phyloP scores from a whole-genome alignment of 2,329 filamentous ascomycete species.

The Sphaceloma murrayae region DNA sequence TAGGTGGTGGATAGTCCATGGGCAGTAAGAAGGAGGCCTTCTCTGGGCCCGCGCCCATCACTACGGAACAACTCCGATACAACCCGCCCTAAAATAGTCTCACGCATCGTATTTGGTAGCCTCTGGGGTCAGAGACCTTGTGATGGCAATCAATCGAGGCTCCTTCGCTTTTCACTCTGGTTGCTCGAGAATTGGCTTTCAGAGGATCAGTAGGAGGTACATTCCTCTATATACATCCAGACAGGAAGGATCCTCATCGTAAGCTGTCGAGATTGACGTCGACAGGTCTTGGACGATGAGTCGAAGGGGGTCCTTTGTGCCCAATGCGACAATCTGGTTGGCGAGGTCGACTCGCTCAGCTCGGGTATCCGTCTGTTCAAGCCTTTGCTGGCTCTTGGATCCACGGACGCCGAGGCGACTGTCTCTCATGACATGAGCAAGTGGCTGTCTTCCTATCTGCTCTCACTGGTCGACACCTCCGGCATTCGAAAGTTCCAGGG shows the following conservation, averaged over 20 bases:
- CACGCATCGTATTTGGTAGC: slow-evolving; percentile 12
- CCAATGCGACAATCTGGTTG: slow-evolving; percentile 31
- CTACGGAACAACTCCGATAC: slow-evolving; percentile 30
- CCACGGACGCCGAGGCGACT: background rate
- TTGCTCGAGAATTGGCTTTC: slow-evolving; percentile 25
- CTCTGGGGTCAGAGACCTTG: slow-evolving; percentile 17
- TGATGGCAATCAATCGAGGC: slow-evolving; percentile 21
- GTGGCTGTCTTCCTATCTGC: slow-evolving; percentile 47
- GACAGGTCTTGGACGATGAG: background rate
- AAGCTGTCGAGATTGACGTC: slow-evolving; percentile 8
- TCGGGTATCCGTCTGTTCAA: slow-evolving; percentile 34
- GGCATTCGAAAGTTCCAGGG: slow-evolving; percentile 50
- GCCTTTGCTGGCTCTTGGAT: slow-evolving; percentile 22
- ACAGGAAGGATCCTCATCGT: background rate
- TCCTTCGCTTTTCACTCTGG: slow-evolving; percentile 26
- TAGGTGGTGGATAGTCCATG: too few species aligned
- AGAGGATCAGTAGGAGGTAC: slow-evolving; percentile 29
- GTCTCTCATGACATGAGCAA: slow-evolving; percentile 24
- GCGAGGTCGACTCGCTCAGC: slow-evolving; percentile 34
- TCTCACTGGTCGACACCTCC: slow-evolving; percentile 47
- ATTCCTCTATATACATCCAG: slow-evolving; percentile 18
- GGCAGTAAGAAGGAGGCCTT: slow-evolving; percentile 32
- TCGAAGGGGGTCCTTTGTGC: slow-evolving; percentile 30
- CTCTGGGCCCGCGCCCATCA: slow-evolving; percentile 24
- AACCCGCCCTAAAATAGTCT: slow-evolving; percentile 26